Conservation (phyloP, 2,329 filamentous ascomycete genomes). For the Ophiocordyceps camponoti-leonardi region DNA sequence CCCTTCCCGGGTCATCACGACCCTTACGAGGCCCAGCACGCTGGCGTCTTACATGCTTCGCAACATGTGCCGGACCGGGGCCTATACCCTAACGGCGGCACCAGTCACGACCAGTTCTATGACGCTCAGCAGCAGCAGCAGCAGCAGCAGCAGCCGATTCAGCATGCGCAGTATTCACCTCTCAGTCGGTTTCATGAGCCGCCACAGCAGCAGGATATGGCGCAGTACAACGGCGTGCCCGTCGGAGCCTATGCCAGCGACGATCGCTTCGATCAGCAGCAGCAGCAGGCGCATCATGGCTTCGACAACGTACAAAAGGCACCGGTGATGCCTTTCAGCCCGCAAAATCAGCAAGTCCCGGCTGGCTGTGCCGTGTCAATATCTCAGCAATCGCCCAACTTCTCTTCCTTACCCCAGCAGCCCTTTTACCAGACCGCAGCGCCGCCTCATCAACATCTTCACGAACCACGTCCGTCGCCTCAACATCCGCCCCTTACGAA, state of each 20-base stretch:
- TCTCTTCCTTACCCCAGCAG: slow-evolving; percentile 1
- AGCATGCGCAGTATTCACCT: slow-evolving; percentile 6
- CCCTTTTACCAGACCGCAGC: slow-evolving; percentile 3
- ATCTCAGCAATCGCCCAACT: slow-evolving; percentile 1
- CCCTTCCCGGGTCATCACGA: slow-evolving; percentile 11
- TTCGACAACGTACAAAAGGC: neutral
- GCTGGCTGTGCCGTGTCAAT: neutral
- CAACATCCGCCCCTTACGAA: slow-evolving; percentile 2
- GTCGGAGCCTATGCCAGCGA: neutral
- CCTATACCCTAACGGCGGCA: neutral
- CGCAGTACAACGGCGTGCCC: slow-evolving; percentile 1
- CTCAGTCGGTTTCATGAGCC: slow-evolving; percentile 8
- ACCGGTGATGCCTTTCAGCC: slow-evolving; percentile 1
- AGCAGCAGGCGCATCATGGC: slow-evolving; percentile 8
- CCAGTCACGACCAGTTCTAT: slow-evolving; percentile 6
- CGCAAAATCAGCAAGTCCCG: neutral
- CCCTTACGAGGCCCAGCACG: neutral
- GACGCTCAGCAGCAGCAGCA: slow-evolving; percentile 5
- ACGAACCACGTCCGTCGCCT: slow-evolving; percentile 7
- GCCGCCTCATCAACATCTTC: slow-evolving; percentile 5
- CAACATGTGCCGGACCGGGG: neutral
- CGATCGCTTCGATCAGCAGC: slow-evolving; percentile 8
- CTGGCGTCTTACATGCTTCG: neutral
- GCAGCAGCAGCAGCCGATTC: slow-evolving; percentile 9
- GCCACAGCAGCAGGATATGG: slow-evolving; percentile 6